Evolutionary conservation across 495 filamentous ascomycete species (phyloP).

Genomic region (Penicillium flavigenum): DNA sequence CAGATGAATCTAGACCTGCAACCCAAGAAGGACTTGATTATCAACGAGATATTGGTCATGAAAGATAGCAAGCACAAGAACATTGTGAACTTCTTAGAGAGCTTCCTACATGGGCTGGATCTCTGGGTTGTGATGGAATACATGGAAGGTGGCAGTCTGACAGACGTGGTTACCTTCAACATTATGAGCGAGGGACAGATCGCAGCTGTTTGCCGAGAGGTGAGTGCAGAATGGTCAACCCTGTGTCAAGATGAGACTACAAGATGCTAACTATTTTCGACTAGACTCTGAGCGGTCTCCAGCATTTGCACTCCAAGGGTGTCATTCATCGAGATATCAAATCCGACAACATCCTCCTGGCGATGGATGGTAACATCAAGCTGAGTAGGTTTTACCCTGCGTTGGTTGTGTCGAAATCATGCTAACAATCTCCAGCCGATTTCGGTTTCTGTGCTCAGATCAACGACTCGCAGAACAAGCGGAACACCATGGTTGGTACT

Average conservation of each 20-base stretch:
- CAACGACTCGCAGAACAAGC: conserved; percentile 94
- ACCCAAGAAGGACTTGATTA: conserved; percentile 97
- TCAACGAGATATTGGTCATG: conserved; percentile 99
- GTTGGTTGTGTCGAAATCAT: conserved; percentile 8
- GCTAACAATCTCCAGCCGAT: conserved; percentile 66
- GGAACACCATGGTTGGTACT: conserved; percentile 98
- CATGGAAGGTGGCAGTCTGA: conserved; percentile 97
- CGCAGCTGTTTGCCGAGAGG: conserved; percentile 89
- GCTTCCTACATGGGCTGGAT: conserved; percentile 82
- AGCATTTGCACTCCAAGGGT: conserved; percentile 94
- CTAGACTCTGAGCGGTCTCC: conserved; percentile 81
- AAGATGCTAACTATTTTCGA: conserved; percentile 13
- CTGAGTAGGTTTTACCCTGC: conserved; percentile 66
- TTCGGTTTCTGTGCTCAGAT: conserved; percentile 99
- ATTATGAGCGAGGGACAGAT: conserved; percentile 98
- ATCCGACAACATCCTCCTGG: conserved; percentile 94
- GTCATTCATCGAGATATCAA: conserved; percentile 99
- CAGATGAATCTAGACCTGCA: conserved; percentile 99
- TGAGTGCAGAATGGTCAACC: conserved; percentile 31
- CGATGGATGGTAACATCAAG: conserved; percentile 96
- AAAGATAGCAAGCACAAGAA: conserved; percentile 98
- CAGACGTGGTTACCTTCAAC: conserved; percentile 97
- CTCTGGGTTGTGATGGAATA: conserved; percentile 99
- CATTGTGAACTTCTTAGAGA: conserved; percentile 99
- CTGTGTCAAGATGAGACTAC: background rate